phyloP scores from a whole-genome alignment of 2,329 filamentous ascomycete species.

The Plenodomus lindquistii region DNA sequence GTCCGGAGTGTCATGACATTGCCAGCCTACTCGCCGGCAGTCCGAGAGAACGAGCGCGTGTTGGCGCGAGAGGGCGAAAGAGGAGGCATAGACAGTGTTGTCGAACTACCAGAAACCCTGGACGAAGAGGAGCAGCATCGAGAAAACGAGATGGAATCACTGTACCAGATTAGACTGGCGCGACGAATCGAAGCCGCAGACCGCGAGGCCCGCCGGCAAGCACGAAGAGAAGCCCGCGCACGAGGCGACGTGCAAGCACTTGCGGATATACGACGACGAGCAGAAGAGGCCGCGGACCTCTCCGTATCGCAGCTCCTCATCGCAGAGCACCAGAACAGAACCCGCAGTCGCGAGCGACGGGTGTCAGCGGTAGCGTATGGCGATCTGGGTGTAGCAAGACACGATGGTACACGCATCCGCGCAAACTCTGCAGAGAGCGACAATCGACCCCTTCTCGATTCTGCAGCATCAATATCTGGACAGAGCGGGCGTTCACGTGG shows the following conservation, averaged over 20 bases:
- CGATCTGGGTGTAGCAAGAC: conserved; percentile 73
- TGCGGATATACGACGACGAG: conserved; percentile 60
- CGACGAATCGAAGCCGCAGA: conserved; percentile 76
- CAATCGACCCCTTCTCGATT: conserved; percentile 69
- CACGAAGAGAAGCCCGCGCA: conserved; percentile 71
- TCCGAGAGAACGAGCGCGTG: conserved; percentile 77
- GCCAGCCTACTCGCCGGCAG: conserved; percentile 76
- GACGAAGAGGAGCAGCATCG: conserved; percentile 79
- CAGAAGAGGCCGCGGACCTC: conserved; percentile 47
- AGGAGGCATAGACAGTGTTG: conserved; percentile 85
- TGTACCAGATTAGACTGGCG: conserved; percentile 85
- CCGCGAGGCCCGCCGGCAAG: conserved; percentile 72
- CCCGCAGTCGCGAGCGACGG: conserved; percentile 65
- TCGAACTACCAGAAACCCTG: conserved; percentile 79
- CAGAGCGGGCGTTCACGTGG: conserved; percentile 29
- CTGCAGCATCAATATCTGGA: conserved; percentile 66
- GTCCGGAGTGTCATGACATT: conserved; percentile 93
- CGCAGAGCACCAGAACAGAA: conserved; percentile 58
- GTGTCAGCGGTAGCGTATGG: conserved; percentile 78
- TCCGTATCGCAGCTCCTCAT: conserved; percentile 52
- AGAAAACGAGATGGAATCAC: conserved; percentile 87
- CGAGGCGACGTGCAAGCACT: conserved; percentile 71
- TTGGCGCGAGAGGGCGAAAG: conserved; percentile 89
- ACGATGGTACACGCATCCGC: conserved; percentile 75
- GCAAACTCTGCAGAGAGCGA: conserved; percentile 76